phyloP scores from a whole-genome alignment of 495 filamentous ascomycete genomes.

The Lasiosphaeria ovina region DNA sequence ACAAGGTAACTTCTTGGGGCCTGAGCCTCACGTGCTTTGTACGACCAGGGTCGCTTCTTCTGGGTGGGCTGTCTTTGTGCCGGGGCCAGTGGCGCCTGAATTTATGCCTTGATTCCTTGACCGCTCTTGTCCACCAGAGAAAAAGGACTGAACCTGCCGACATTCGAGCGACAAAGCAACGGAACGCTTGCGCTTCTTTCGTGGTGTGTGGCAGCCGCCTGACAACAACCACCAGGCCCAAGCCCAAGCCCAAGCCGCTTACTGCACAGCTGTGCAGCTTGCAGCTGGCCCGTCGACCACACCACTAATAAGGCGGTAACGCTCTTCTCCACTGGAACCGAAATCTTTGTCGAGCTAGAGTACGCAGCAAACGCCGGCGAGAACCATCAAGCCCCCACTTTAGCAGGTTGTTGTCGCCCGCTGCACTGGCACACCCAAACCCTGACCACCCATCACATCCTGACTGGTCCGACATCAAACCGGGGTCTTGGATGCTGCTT shows the following conservation, averaged over 20 bases:
- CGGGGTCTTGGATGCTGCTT: conserved; percentile 24
- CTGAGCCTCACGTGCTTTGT: too few relatives aligned
- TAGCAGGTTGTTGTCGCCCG: conserved; percentile 16
- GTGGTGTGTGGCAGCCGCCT: background rate
- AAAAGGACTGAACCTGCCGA: conserved; percentile 5
- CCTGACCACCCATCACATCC: conserved; percentile 33
- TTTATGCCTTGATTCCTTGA: conserved; percentile 18
- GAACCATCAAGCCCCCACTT: conserved; percentile 17
- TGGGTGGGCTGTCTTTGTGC: background rate
- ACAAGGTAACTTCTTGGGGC: too few relatives aligned
- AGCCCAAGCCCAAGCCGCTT: background rate
- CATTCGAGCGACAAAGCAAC: conserved; percentile 6
- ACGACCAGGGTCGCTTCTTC: background rate
- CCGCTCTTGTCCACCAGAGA: conserved; percentile 1
- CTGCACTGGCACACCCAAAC: conserved; percentile 19
- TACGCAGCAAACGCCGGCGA: conserved; percentile 6
- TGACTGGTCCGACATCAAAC: conserved; percentile 29
- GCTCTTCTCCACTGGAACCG: background rate
- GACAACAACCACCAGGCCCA: conserved; percentile 4
- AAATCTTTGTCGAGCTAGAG: conserved; percentile 5
- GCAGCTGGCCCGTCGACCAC: too few relatives aligned
- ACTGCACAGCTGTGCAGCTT: background rate
- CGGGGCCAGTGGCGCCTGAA: conserved; percentile 15
- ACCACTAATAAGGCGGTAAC: too few relatives aligned
- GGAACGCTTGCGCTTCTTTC: conserved; percentile 5